phyloP scores from a whole-genome alignment of 306 rosid genomes.

The Vigna radiata region DNA sequence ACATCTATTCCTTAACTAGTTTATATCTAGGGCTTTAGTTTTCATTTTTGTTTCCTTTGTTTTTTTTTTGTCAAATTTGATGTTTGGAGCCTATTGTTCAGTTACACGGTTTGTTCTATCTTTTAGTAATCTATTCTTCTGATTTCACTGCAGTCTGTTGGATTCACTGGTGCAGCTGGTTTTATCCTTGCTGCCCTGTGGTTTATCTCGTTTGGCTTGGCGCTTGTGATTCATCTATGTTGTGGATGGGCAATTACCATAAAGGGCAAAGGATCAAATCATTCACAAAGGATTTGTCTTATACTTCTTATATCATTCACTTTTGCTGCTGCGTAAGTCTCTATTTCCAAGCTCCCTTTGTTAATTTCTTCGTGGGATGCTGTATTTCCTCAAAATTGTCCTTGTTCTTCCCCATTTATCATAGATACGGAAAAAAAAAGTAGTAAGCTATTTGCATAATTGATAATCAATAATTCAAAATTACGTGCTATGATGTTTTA shows the following conservation, averaged over 20 bases:
- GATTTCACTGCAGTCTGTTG: slow-evolving; percentile 78
- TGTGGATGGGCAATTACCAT: slow-evolving; percentile 92
- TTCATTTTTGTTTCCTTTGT: background rate
- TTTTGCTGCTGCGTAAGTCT: slow-evolving; percentile 75
- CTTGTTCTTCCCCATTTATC: slow-evolving; percentile 1
- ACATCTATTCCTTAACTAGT: background rate
- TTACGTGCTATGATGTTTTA: background rate
- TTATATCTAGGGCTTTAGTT: slow-evolving; percentile 5
- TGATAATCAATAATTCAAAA: slow-evolving; percentile 7
- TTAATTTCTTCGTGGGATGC: slow-evolving; percentile 17
- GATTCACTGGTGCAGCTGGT: slow-evolving; percentile 88
- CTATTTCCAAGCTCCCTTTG: slow-evolving; percentile 26
- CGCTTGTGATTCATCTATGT: slow-evolving; percentile 71
- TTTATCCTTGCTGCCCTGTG: slow-evolving; percentile 82
- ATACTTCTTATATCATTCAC: slow-evolving; percentile 75
- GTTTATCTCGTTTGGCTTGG: slow-evolving; percentile 85
- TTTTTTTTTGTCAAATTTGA: background rate
- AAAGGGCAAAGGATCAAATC: slow-evolving; percentile 67
- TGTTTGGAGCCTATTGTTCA: background rate
- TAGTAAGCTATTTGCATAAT: slow-evolving; percentile 12
- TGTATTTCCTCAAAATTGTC: slow-evolving; percentile 4
- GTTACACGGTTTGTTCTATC: background rate
- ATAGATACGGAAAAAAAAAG: background rate
- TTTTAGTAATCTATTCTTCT: slow-evolving; percentile 2
- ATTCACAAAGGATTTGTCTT: slow-evolving; percentile 76